Percentiles rank a stretch among this genome's conserved stretches.
phyloP scores from a whole-genome alignment of 192 early-diverging fungal genomes.

The Geranomyces michiganensis region DNA sequence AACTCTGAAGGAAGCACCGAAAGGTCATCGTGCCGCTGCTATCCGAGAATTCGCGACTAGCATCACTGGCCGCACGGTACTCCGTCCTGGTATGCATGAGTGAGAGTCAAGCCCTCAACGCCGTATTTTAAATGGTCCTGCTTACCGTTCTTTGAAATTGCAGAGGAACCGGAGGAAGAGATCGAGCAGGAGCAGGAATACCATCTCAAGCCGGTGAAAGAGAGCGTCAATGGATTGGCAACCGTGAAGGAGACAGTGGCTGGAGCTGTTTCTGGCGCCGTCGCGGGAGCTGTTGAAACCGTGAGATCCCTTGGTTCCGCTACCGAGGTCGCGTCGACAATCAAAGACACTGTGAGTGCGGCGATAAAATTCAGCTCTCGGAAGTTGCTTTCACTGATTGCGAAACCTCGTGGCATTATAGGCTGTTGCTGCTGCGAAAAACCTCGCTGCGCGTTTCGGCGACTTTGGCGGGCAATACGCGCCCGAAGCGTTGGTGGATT shows the following conservation, averaged over 20 bases:
- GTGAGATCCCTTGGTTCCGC: too few relatives aligned
- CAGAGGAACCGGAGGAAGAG: slow-evolving; percentile 8
- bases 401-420: too few relatives aligned
- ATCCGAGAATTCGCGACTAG: slow-evolving; percentile 56
- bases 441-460: slow-evolving; percentile 80
- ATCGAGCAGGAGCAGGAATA: neutral
- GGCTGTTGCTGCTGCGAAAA: slow-evolving; percentile 7
- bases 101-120: too few relatives aligned
- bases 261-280: too few relatives aligned
- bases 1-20: slow-evolving; percentile 63
- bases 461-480: slow-evolving; percentile 97
- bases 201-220: slow-evolving; percentile 2
- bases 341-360: too few relatives aligned
- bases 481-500: slow-evolving; percentile 95
- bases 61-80: slow-evolving; percentile 52
- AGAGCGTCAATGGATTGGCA: neutral
- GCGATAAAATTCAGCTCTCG: too few relatives aligned
- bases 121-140: too few relatives aligned
- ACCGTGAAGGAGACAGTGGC: neutral
- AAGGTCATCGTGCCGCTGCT: slow-evolving; percentile 44
- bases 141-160: neutral
- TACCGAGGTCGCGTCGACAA: too few relatives aligned
- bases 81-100: slow-evolving; percentile 18
- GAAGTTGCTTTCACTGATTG: too few relatives aligned
- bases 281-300: too few relatives aligned